phyloP scores from a whole-genome alignment of 148 eudicot genomes.

The Selenicereus undatus region DNA sequence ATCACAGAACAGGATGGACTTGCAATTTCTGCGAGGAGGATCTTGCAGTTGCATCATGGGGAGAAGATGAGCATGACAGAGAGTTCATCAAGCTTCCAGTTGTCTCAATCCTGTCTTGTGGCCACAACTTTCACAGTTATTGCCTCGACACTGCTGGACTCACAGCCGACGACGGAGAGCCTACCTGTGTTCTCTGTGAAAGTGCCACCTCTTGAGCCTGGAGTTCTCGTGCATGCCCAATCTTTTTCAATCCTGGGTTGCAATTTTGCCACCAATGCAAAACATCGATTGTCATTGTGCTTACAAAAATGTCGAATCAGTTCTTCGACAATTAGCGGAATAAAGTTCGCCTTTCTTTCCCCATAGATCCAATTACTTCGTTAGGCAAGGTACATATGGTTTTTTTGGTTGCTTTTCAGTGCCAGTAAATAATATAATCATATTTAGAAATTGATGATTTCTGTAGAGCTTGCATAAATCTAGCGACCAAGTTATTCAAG shows the following conservation, averaged over 20 bases:
- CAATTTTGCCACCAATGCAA: constrained; percentile 1
- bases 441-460: background rate
- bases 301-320: background rate
- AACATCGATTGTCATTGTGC: background rate
- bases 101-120: constrained; percentile 44
- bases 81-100: constrained; percentile 28
- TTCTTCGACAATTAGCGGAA: background rate
- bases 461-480: background rate
- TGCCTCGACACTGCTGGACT: constrained; percentile 29
- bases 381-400: background rate
- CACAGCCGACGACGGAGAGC: constrained; percentile 25
- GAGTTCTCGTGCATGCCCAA: background rate
- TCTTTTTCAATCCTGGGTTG: constrained; percentile 12
- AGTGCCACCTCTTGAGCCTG: background rate
- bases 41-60: constrained; percentile 25
- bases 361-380: background rate
- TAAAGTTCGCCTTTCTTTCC: background rate
- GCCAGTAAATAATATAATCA: background rate
- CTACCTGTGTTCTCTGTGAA: constrained; percentile 37
- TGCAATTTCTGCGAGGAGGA: constrained; percentile 36
- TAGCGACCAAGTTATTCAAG: no score
- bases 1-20: constrained; percentile 1
- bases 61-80: background rate
- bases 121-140: constrained; percentile 41
- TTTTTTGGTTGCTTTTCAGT: background rate